Base-by-base conservation (phyloP, 2,329 filamentous ascomycete genomes). In the Lasiodiplodia citricola region DNA sequence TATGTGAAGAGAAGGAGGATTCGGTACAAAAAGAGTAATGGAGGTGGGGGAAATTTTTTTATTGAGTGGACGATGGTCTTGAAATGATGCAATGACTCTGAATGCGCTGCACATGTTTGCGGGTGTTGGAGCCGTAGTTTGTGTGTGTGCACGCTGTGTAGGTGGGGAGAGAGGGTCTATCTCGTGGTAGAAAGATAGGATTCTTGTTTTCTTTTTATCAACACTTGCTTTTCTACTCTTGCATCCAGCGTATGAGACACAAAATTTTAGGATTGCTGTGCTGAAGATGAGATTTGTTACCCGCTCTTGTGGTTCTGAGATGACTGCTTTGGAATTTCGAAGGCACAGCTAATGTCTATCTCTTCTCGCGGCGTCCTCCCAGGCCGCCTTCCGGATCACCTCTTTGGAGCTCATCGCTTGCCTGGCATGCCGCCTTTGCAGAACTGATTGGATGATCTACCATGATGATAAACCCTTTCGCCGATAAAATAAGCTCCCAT, bases 1-100 rank as follows among this genome's bases (percentile, higher is more conserved):
- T 4, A 35, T 35, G 7, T 35, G 31, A 35, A 23, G 14, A 21
- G 6, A 21, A 18, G n/a, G 23, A 10, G 37, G n/a, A 28, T 11
- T 57, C 11, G 31, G 50, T 54, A n/a, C 14, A 37, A 65, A 31
- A 54, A 25, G 54, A 31, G 14, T 64, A 64, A 64, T 64, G 28
- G 28, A 38, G 47, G 25, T 23, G 38, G 35, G 41, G 13, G 35
- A 4, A 25, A 5, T 28, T 28, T 18, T 44, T 31, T 10, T 21
- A n/a, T 54, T 31, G 47, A 52, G n/a, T 13, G 35, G 47, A 23
- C 5, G 28, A 64, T 31, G 60, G 44, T 25, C 47, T 64, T 54
- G 60, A 64, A 57, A 64, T 64, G 60, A 64, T 38, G 60, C 60
- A 64, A 64, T 50, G 60, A 52, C 47, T 56, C 52, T 51, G 41